phyloP scores from a whole-genome alignment of 495 filamentous ascomycete genomes.

The Daldinia caldariorum region DNA sequence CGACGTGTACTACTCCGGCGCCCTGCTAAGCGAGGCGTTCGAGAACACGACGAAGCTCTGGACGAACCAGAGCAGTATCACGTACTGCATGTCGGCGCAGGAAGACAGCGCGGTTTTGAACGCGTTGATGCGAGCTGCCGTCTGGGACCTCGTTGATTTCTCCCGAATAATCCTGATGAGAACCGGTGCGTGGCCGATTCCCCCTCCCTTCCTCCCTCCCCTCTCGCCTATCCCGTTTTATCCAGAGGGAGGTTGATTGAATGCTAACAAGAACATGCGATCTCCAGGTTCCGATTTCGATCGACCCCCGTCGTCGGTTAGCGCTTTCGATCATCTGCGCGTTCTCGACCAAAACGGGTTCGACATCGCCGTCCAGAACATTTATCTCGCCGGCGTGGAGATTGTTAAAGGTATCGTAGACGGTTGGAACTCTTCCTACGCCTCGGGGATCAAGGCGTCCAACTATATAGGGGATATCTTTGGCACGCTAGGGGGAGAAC shows the following conservation, averaged over 20 bases:
- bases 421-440: background rate
- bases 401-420: background rate
- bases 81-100: constrained; percentile 76
- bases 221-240: background rate
- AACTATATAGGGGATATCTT: background rate
- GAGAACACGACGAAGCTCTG: constrained; percentile 70
- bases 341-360: background rate
- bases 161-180: background rate
- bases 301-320: background rate
- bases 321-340: background rate
- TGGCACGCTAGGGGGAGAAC: background rate
- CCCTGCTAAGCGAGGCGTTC: constrained; percentile 68
- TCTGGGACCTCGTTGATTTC: background rate
- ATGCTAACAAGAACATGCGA: background rate
- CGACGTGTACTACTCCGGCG: constrained; percentile 77
- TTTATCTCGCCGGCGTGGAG: background rate
- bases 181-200: background rate
- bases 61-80: constrained; percentile 71
- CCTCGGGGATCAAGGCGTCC: background rate
- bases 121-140: background rate
- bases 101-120: constrained; percentile 50
- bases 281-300: background rate
- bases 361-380: background rate
- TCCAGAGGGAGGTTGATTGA: background rate
- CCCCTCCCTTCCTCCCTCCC: no score